Base-by-base conservation (phyloP, 768 basidiomycete species). In the Gymnopilus dilepis region DNA sequence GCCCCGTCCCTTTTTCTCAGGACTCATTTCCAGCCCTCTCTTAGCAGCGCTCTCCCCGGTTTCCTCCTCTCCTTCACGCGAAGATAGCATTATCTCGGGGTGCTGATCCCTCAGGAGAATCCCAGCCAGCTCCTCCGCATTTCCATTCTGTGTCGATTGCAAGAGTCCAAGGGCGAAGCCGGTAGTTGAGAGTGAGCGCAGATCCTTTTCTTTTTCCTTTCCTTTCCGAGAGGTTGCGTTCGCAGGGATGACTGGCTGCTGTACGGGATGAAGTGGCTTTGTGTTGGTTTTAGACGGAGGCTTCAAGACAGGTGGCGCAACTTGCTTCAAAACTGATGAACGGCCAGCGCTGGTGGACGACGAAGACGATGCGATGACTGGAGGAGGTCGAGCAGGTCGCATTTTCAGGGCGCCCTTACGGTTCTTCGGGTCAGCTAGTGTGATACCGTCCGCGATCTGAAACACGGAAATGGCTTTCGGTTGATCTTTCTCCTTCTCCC, bases 21-120 rank as follows among this genome's bases (percentile, higher is more conserved):
- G 88, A 71, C 86, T 89, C 56, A 86, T 66, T 61, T 79, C 79
- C 38, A 89, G 65, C 1, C 86, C 87, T n/a, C 85, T 79, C 11
- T 75, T 74, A 1, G 77, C 78, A 2, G 68, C 70, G 47, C 78
- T 76, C 13, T 72, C 70, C 1, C 77, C 78, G 1, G 68, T 69
- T 47, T 79, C 76, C 15, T 73, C 70, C 26, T 59, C 34, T 28
- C 24, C 62, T 12, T 64, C 58, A 40, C 65, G 64, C 1, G 60
- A 56, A 12, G 70, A 26, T 11, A 38, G 64, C 7, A 77, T 75
- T 2, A 74, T 67, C 68, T 77, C 71, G 65, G 81, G 56, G 50
- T 76, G 60, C 69, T 83, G 76, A 62, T 86, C 82, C 52, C 80
- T 81, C 15, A 88, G 70, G 45, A 86, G 77, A 15, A 88, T 75